A percentile compares a stretch with the other conserved stretches of the same genome.
Conservation (phyloP, 495 filamentous ascomycete species). For the Amphirosellinia nigrospora region DNA sequence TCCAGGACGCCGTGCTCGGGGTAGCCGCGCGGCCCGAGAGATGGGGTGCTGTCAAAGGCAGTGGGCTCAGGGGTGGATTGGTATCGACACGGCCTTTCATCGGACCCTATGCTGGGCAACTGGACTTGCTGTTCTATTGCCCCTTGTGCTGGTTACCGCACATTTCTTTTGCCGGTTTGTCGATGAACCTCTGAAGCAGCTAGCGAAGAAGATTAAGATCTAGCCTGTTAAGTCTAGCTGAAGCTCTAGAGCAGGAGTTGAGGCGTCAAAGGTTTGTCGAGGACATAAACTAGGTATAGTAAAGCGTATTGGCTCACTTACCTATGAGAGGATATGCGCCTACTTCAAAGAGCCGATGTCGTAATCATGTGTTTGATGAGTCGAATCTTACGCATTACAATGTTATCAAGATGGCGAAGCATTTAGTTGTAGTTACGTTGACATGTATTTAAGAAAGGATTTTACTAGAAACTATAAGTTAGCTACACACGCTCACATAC, state of each 20-base stretch:
- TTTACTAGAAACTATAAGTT: no score
- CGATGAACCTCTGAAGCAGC: slow-evolving; percentile 62
- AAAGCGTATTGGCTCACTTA: no score
- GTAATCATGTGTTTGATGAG: not conserved
- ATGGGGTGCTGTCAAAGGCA: slow-evolving; percentile 30
- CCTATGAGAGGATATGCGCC: not conserved
- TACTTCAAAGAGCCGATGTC: not conserved
- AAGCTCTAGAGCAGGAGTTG: slow-evolving; percentile 6
- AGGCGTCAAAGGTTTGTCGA: not conserved
- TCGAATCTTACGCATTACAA: no score
- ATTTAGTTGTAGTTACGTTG: no score
- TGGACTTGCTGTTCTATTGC: slow-evolving; percentile 56
- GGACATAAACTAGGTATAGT: not conserved
- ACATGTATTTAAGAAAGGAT: no score
- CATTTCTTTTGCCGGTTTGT: slow-evolving; percentile 66
- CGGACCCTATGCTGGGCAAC: slow-evolving; percentile 59
- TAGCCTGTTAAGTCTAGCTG: not conserved
- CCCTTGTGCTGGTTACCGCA: slow-evolving; percentile 61
- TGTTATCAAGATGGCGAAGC: not conserved
- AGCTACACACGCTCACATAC: no score
- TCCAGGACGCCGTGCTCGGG: slow-evolving; percentile 55
- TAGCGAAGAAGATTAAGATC: slow-evolving; percentile 62
- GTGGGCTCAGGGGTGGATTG: slow-evolving; percentile 60
- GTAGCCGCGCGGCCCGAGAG: slow-evolving; percentile 25
- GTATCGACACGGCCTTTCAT: slow-evolving; percentile 56